Conservation (phyloP, 805 yeast genomes). For the Candida michaelii region DNA sequence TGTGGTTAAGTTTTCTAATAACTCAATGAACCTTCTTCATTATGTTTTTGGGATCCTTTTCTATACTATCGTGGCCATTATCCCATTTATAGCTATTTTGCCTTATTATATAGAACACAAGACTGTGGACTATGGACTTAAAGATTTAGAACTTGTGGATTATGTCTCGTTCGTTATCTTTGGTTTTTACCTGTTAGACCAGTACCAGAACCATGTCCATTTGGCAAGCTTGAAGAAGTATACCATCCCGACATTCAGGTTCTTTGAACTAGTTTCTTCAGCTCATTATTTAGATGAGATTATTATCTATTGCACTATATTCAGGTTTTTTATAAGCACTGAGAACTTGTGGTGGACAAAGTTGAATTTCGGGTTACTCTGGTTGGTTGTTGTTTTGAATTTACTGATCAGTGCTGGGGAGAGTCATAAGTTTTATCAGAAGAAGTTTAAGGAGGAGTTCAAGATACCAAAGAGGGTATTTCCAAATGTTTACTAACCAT, state of each 20-base stretch:
- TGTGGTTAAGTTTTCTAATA: slow-evolving; percentile 47
- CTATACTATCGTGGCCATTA: slow-evolving; percentile 50
- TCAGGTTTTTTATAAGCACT: slow-evolving; percentile 19
- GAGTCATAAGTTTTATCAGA: slow-evolving; percentile 47
- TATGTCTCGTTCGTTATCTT: slow-evolving; percentile 34
- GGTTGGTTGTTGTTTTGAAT: slow-evolving; percentile 42
- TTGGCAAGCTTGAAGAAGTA: slow-evolving; percentile 54
- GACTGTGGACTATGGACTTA: neutral
- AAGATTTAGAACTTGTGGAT: slow-evolving; percentile 20
- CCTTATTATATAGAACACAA: slow-evolving; percentile 17
- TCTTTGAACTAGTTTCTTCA: slow-evolving; percentile 52
- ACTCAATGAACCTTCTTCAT: slow-evolving; percentile 66
- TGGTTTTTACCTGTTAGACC: slow-evolving; percentile 53
- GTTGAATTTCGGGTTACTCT: slow-evolving; percentile 23
- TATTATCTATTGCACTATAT: slow-evolving; percentile 47
- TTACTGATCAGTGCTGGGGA: slow-evolving; percentile 57
- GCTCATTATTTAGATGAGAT: slow-evolving; percentile 76
- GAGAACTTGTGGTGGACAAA: slow-evolving; percentile 19
- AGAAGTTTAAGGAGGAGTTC: slow-evolving; percentile 27
- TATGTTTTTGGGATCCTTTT: slow-evolving; percentile 64
- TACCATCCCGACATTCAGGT: slow-evolving; percentile 50
- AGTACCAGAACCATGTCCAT: slow-evolving; percentile 49
- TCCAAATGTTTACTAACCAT: slow-evolving; percentile 27
- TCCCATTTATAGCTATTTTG: slow-evolving; percentile 24
- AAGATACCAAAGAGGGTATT: slow-evolving; percentile 32